Conservation (phyloP, 2,329 filamentous ascomycete genomes). For the Fusarium acutatum region DNA sequence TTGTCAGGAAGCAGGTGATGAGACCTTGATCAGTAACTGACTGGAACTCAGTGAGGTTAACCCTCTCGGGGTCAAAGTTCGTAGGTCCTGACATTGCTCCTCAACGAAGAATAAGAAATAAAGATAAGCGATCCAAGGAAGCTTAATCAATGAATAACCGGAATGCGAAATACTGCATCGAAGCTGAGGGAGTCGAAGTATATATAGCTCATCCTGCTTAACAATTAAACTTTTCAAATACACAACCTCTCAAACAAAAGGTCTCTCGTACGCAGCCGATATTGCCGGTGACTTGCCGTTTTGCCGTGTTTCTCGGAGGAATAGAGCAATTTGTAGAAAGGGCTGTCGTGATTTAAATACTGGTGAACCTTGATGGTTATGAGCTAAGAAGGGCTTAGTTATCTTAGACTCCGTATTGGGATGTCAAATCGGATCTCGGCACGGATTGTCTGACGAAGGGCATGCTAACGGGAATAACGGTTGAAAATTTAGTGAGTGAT, state of each 20-base stretch:
- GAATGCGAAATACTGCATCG: not conserved
- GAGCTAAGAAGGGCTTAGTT: not conserved
- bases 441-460: not conserved
- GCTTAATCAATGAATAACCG: not conserved
- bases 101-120: not conserved
- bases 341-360: not conserved
- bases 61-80: not conserved
- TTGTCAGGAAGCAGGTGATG: not conserved
- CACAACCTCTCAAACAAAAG: not conserved
- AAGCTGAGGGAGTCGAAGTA: not conserved
- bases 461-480: not conserved
- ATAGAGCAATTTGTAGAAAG: not conserved
- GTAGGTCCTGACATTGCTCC: not conserved
- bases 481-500: not conserved
- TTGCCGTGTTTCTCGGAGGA: not conserved
- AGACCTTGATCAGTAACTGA: not conserved
- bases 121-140: not conserved
- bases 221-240: not conserved
- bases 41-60: not conserved
- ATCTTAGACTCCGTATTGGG: not conserved
- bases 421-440: not conserved
- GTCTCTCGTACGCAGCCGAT: not conserved
- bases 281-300: not conserved
- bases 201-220: not conserved
- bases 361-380: not conserved